A percentile compares a stretch with the other conserved stretches of the same genome.
Conservation (phyloP, 2,329 filamentous ascomycete species). For the Xylariaceae sp. region DNA sequence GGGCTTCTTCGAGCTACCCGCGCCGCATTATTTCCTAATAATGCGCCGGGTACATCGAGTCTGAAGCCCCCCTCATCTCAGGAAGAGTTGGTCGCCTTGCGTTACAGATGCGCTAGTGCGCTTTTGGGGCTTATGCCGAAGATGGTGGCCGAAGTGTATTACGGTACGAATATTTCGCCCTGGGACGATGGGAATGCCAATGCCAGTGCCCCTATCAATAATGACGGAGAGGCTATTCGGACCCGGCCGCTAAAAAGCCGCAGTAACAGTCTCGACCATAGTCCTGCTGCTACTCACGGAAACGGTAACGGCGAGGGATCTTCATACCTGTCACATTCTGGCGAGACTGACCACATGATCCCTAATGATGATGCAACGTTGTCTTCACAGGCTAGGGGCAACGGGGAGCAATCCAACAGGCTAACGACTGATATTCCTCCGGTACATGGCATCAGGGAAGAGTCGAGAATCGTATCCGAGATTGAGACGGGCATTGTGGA, state of each 20-base stretch:
- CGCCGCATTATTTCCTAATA: slow-evolving; percentile 79
- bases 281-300: slow-evolving; percentile 17
- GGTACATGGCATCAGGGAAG: slow-evolving; percentile 30
- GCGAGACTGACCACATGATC: slow-evolving; percentile 25
- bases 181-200: slow-evolving; percentile 28
- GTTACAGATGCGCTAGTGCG: slow-evolving; percentile 60
- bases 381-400: slow-evolving; percentile 23
- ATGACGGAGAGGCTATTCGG: slow-evolving; percentile 20
- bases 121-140: slow-evolving; percentile 46
- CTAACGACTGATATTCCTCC: slow-evolving; percentile 11
- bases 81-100: slow-evolving; percentile 56
- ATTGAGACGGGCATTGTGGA: slow-evolving; percentile 63
- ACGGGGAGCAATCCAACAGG: slow-evolving; percentile 22
- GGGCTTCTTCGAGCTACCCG: slow-evolving; percentile 65
- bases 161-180: slow-evolving; percentile 35
- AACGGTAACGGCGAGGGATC: slow-evolving; percentile 25
- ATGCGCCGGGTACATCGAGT: slow-evolving; percentile 62
- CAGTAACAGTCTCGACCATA: slow-evolving; percentile 21
- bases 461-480: slow-evolving; percentile 50
- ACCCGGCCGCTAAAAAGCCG: slow-evolving; percentile 27
- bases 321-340: slow-evolving; percentile 25
- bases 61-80: slow-evolving; percentile 56
- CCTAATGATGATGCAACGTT: slow-evolving; percentile 27
- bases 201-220: slow-evolving; percentile 23
- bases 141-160: slow-evolving; percentile 46